phyloP scores from a whole-genome alignment of 106 monocot genomes.

The Amphibolis antarctica region DNA sequence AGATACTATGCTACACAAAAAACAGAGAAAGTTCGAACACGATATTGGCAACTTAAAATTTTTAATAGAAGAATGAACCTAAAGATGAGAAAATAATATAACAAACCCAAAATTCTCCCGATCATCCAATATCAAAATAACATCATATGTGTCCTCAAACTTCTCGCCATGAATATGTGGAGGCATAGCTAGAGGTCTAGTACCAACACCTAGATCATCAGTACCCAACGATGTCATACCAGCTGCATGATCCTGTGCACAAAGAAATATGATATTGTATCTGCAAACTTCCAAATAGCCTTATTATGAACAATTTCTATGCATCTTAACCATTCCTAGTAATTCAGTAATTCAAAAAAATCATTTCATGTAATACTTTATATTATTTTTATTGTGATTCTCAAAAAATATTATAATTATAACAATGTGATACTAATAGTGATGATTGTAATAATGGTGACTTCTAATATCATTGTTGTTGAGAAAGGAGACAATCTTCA shows the following conservation, averaged over 20 bases:
- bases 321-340: too few relatives aligned
- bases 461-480: too few relatives aligned
- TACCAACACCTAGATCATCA: constrained; percentile 16
- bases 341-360: too few relatives aligned
- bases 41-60: neutral
- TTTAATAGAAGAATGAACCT: neutral
- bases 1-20: neutral
- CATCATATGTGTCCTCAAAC: constrained; percentile 71
- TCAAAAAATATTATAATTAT: too few relatives aligned
- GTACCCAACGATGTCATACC: neutral
- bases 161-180: constrained; percentile 42
- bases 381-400: too few relatives aligned
- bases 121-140: constrained; percentile 90
- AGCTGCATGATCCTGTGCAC: constrained; percentile 18
- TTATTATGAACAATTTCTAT: neutral
- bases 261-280: neutral
- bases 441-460: too few relatives aligned
- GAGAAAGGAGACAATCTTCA: too few relatives aligned
- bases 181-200: constrained; percentile 43
- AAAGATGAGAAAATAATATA: neutral
- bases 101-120: constrained; percentile 93
- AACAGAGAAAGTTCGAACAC: neutral
- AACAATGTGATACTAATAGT: too few relatives aligned
- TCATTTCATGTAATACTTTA: too few relatives aligned
- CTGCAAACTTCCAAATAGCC: neutral